These are phyloP conservation scores for Gossypium lobatum DNA, from an alignment of 441 rosid species.

Conservation along the genomic window DNA sequence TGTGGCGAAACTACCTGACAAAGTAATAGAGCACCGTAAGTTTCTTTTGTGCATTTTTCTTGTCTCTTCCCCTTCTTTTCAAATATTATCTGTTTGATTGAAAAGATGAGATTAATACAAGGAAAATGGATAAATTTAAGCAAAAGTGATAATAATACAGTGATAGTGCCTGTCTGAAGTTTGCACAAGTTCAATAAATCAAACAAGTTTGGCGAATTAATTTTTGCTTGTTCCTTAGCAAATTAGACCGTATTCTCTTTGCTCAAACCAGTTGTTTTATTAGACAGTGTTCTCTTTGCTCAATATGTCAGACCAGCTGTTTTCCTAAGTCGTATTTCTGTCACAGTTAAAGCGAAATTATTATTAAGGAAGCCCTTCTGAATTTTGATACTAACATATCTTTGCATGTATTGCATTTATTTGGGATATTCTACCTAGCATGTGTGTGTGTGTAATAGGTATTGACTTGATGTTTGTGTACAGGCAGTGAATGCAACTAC, in stretches of 20 bases:
- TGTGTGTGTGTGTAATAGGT: neutral
- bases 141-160: neutral
- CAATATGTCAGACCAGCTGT: neutral
- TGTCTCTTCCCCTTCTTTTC: neutral
- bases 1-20: conserved; percentile 74
- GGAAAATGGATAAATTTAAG: conserved; percentile 3
- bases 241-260: neutral
- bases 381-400: neutral
- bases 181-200: neutral
- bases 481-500: conserved; percentile 84
- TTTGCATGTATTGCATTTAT: neutral
- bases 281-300: neutral
- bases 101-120: neutral
- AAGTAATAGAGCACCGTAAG: conserved; percentile 85
- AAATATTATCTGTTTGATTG: neutral
- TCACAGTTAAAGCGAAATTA: neutral
- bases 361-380: neutral
- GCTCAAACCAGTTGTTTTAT: neutral
- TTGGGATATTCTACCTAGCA: neutral
- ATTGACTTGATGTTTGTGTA: conserved; percentile 17
- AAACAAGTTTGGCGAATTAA: neutral
- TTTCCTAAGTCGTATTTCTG: neutral
- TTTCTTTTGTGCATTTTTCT: conserved; percentile 16
- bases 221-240: neutral
- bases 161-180: neutral